A percentile compares a stretch with the other conserved stretches of the same genome.
phyloP scores from a whole-genome alignment of 148 eudicot species.

The Rhododendron ovatum region DNA sequence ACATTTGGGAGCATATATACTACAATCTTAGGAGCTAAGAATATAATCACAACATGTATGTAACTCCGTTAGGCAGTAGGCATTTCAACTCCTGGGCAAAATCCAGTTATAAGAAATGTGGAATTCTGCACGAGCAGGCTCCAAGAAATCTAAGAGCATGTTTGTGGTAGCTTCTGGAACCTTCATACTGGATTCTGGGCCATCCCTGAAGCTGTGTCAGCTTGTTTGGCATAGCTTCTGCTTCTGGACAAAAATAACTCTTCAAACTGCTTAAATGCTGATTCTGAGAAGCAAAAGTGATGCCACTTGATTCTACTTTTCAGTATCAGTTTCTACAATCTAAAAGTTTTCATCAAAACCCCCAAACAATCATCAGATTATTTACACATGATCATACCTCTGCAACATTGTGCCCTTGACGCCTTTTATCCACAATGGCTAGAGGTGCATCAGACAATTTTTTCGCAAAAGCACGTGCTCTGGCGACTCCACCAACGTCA shows the following conservation, averaged over 20 bases:
- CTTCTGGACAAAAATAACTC: conserved; percentile 58
- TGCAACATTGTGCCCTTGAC: conserved; percentile 88
- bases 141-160: background rate
- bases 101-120: background rate
- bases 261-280: background rate
- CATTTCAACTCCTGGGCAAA: background rate
- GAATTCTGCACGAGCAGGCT: background rate
- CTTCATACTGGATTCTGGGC: background rate
- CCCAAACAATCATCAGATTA: background rate
- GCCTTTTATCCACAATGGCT: conserved; percentile 96
- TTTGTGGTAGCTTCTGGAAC: background rate
- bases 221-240: background rate
- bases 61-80: background rate
- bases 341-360: background rate
- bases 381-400: conserved; percentile 46
- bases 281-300: background rate
- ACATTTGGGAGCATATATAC: background rate
- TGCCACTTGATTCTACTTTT: background rate
- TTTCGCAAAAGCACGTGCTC: conserved; percentile 98
- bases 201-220: background rate
- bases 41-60: background rate
- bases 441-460: conserved; percentile 95
- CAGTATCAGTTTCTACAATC: background rate
- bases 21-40: background rate
- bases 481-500: conserved; percentile 96